Evolutionary conservation across 345 rosid species (phyloP).

Genomic region (Trapa incisa): DNA sequence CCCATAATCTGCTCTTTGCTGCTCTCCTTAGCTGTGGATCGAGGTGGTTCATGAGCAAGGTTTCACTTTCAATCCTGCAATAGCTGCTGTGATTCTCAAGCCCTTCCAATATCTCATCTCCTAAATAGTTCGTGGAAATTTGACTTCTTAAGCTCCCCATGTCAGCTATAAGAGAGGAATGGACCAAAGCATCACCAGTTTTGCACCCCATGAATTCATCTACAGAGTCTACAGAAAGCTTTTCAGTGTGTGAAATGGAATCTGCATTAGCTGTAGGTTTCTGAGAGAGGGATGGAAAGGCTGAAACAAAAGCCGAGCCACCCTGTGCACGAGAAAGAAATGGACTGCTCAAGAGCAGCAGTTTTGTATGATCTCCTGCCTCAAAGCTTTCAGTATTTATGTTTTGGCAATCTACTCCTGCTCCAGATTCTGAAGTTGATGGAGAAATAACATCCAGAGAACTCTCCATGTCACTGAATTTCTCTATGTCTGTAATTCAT

Average conservation of each 20-base stretch:
- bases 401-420: background rate
- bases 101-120: constrained; percentile 42
- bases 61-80: constrained; percentile 15
- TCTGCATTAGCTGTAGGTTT: background rate
- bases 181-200: constrained; percentile 29
- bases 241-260: constrained; percentile 12
- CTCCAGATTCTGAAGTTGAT: background rate
- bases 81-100: constrained; percentile 35
- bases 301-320: constrained; percentile 30
- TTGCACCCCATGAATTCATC: constrained; percentile 42
- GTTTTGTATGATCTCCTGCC: constrained; percentile 17
- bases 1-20: constrained; percentile 52
- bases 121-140: constrained; percentile 34
- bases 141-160: constrained; percentile 16
- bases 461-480: background rate
- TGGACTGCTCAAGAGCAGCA: constrained; percentile 33
- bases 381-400: constrained; percentile 9
- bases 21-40: constrained; percentile 37
- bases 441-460: background rate
- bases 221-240: constrained; percentile 49
- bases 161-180: constrained; percentile 13
- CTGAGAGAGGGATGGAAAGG: constrained; percentile 5
- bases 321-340: constrained; percentile 40
- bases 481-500: background rate
- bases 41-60: constrained; percentile 23